These are phyloP conservation scores for Akebia trifoliata DNA, from an alignment of 164 flowering plant species.

Conservation along the genomic window DNA sequence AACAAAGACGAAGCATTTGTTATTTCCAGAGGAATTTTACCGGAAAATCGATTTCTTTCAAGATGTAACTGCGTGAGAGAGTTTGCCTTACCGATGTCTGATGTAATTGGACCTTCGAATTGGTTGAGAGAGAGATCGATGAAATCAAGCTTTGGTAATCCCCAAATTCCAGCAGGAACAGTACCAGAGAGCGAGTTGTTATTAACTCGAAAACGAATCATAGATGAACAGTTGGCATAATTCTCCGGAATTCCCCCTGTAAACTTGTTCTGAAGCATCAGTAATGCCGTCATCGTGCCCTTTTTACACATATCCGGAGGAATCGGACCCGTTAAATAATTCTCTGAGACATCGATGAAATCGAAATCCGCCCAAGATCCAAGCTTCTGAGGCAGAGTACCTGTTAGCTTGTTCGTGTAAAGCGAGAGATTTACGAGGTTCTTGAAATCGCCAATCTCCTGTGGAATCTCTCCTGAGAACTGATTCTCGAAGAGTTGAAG, in stretches of 20 bases:
- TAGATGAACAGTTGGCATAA: constrained; percentile 52
- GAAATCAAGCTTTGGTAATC: constrained; percentile 47
- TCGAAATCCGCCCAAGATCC: constrained; percentile 79
- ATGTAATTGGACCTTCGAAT: constrained; percentile 54
- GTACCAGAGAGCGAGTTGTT: constrained; percentile 64
- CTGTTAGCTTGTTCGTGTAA: constrained; percentile 58
- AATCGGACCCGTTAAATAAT: constrained; percentile 62
- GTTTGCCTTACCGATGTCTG: constrained; percentile 48
- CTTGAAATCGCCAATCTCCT: constrained; percentile 56
- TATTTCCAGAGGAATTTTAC: constrained; percentile 58
- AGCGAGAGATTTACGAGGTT: constrained; percentile 61
- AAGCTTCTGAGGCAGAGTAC: constrained; percentile 57
- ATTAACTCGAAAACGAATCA: constrained; percentile 59
- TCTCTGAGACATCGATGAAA: constrained; percentile 77
- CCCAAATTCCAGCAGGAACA: constrained; percentile 76
- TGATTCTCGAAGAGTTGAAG: constrained; percentile 49
- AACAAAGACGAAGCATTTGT: constrained; percentile 34
- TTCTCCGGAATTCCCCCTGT: constrained; percentile 66
- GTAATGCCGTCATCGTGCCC: constrained; percentile 55
- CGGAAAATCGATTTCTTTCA: constrained; percentile 45
- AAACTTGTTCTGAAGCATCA: constrained; percentile 61
- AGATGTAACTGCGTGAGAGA: constrained; percentile 29
- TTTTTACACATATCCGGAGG: constrained; percentile 90
- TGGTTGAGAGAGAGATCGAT: constrained; percentile 52
- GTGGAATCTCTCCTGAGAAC: constrained; percentile 49